Evolutionary conservation across 192 early-diverging fungal species (phyloP), one percentile per base, ranked within the genome.

Genomic region (Backusella liffmaniae): DNA sequence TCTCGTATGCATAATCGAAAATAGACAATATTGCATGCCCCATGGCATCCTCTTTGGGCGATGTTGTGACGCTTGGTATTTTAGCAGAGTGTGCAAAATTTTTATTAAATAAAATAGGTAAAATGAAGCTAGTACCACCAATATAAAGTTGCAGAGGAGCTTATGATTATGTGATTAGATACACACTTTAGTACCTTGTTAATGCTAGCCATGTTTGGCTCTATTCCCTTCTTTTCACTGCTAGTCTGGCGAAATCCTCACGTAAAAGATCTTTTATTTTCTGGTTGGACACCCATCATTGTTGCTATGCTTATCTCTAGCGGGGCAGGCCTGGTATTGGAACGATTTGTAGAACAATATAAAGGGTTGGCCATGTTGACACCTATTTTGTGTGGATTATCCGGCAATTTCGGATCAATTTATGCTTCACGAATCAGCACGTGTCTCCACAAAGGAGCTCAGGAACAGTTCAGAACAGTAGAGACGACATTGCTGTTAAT

Each of bases 371-470:
- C 92, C 12, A 70, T 93, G 71, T 73, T 93, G 34, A 86, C 90
- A 3, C 92, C 92, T 23, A 88, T 93, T 6, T 68, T 92, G 66
- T 90, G 90, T 72, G 92, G 84, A 16, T 26, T 94, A 13, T 85
- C 88, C 29, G 94, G 94, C 32, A 95, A 95, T 69, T 83, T 95
- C n/a, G 92, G 89, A 35, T 92, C 94, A 6, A 91, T 95, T 16
- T 94, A 91, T 69, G 91, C 91, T 0, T 92, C 91, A 37, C 85
- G 94, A 7, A 89, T 95, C 32, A 92, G 91, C 9, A 94, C 94
- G 5, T 86, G 89, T n/a, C 79, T 95, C 30, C 94, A 95, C 56
- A 77, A 82, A 10, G 86, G 81, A 29, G 77, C 68, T 21, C 78
- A 80, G 56, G 84, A 87, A 56, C 73, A 84, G 77, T 84, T 86